Evolutionary conservation across 1,284 basidiomycete species (phyloP), one percentile per base, ranked within the genome.

Genomic region (Pseudozyma pruni): DNA sequence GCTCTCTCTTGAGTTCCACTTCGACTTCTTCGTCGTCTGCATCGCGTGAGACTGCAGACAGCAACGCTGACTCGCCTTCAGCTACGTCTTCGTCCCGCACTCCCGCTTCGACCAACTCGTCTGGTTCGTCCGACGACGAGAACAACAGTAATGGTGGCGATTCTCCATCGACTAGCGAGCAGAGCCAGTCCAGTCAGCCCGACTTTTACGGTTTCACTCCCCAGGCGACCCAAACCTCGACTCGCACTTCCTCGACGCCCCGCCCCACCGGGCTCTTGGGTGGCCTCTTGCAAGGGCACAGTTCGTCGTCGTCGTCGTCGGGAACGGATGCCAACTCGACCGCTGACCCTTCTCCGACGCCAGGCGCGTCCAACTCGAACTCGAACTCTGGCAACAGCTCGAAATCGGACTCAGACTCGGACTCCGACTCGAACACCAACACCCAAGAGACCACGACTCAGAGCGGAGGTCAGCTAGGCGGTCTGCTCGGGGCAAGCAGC

Each of bases 191-290:
- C 6, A 55, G 45, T 9, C 59, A 62, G 29, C 59, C 59, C 27
- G 52, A 62, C 38, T 62, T 62, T 34, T 55, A 23, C 48, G 46
- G 52, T 23, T 62, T 55, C 39, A 55, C 47, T 13, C 52, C 52
- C 3, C 52, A 50, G 42, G 19, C 59, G 2, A 55, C 59, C 19
- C 32, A 22, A 20, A 46, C 52, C 5, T 47, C 58, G 38, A 37
- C 56, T 16, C 27, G n/a, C 9, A 33, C 43, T n/a, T 51, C 40
- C 14, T 19, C 57, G 8, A 43, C 43, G 20, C 22, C 43, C 7
- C 29, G 48, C 2, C 23, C 20, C n/a, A 44, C 42, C 13, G 33
- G 41, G 13, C 9, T 54, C 32, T 8, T 51, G 4, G 41, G 13
- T 5, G 31, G 48, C 27, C 46, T 43, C 9, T 23, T 42, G 20